Percentiles rank a stretch among this genome's conserved stretches.
Evolutionary conservation across 306 rosid species (phyloP).

Genomic region (Rubus parviflorus): DNA sequence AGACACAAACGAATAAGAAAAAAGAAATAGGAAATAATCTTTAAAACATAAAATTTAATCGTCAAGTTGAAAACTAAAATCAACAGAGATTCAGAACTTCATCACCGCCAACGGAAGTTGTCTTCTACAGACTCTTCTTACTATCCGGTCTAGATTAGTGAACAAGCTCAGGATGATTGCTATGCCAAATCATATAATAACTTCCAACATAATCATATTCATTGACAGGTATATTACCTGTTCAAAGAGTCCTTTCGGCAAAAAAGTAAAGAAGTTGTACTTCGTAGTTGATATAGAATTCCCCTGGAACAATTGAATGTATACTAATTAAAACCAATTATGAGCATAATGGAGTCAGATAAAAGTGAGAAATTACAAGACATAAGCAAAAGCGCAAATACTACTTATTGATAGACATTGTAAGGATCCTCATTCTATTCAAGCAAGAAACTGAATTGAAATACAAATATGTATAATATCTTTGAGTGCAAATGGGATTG

Average conservation of each 20-base stretch:
- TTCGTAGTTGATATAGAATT: constrained; percentile 93
- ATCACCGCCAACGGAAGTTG: background rate
- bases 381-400: background rate
- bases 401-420: background rate
- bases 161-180: background rate
- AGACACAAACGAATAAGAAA: background rate
- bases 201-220: background rate
- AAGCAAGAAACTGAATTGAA: background rate
- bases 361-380: constrained; percentile 20
- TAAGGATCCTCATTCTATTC: background rate
- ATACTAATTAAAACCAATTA: constrained; percentile 16
- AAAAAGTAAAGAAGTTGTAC: constrained; percentile 76
- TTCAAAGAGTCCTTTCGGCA: constrained; percentile 94
- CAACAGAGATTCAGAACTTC: background rate
- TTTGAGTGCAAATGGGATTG: too few species aligned
- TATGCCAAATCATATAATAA: constrained; percentile 4
- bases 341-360: background rate
- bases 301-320: constrained; percentile 58
- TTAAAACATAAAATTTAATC: background rate
- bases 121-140: background rate
- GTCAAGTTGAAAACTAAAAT: background rate
- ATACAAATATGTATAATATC: background rate
- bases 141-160: background rate
- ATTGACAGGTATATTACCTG: constrained; percentile 58
- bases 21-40: background rate